Evolutionary conservation across 371 early-diverging fungal species (phyloP).

Genomic region (Mortierella sp.): DNA sequence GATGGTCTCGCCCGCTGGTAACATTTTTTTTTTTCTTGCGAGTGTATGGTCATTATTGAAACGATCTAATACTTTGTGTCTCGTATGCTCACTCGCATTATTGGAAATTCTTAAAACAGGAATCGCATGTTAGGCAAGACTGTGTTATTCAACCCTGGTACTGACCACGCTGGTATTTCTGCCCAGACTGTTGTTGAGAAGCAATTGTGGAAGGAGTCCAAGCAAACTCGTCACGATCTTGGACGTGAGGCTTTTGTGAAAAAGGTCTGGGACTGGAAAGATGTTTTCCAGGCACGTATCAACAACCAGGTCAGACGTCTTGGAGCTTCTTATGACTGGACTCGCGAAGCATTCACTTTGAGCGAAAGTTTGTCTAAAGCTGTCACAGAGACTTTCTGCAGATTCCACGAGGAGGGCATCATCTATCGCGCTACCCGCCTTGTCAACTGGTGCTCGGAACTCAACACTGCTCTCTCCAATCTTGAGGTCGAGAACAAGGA

Average conservation of each 20-base stretch:
- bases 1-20: constrained; percentile 97
- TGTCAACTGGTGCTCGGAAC: constrained; percentile 99
- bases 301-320: constrained; percentile 94
- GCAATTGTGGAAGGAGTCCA: constrained; percentile 86
- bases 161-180: constrained; percentile 99
- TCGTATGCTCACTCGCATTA: neutral
- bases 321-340: constrained; percentile 97
- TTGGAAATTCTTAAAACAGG: constrained; percentile 54
- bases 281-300: constrained; percentile 87
- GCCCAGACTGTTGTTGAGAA: constrained; percentile 99
- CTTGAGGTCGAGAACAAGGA: constrained; percentile 98
- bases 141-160: constrained; percentile 97
- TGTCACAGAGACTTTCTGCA: constrained; percentile 96
- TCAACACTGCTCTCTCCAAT: constrained; percentile 98
- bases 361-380: constrained; percentile 89
- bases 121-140: constrained; percentile 98
- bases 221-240: constrained; percentile 92
- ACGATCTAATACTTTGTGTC: neutral
- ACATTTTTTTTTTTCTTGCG: constrained; percentile 1
- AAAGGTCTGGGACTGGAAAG: constrained; percentile 98
- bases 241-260: constrained; percentile 95
- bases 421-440: constrained; percentile 98
- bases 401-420: constrained; percentile 95
- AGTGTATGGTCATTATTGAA: neutral
- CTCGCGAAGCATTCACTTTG: constrained; percentile 96